Base-by-base conservation (phyloP, 345 rosid species). In the Arabidopsis suecica region DNA sequence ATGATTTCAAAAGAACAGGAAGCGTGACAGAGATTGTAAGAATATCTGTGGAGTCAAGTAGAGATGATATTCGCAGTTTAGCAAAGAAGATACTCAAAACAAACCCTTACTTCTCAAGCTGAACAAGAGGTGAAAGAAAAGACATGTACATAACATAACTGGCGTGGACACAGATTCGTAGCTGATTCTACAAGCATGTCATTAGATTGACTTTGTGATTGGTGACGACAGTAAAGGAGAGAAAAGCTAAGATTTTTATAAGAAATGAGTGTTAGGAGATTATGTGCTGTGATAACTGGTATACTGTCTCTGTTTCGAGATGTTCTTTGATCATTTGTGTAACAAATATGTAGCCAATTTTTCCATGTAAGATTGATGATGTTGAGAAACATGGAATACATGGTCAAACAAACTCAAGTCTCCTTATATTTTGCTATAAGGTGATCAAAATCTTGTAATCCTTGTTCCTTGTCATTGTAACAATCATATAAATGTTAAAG, bases 21-120 rank as follows among this genome's bases (percentile, higher is more conserved):
- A 91, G 89, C 10, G 73, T 83, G 7, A 82, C 83, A 74, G 91
- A 88, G 80, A 84, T 94, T 5, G 76, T 65, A 13, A 77, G 91
- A 34, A 89, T 94, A 73, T 89, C 96, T 7, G 71, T 61, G 23
- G 97, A 91, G 70, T 91, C 98, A 12, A 87, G 82, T 61, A 84
- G 97, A 82, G 98, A 94, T 48, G 98, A 94, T 44, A 91, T 94
- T 34, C 87, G 94, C 41, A 86, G 80, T 79, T 88, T 93, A 62
- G 98, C 98, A 12, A 89, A 83, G 87, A 91, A 88, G 89, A 86
- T 88, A 25, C 74, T 91, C 80, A 88, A 79, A 75, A 75, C 82
- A 76, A 84, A 72, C 70, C 87, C 89, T 2, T 30, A 49, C 55
- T 84, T 83, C 70, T 78, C 81, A 32, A 74, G 59, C 68, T 74